A percentile compares a stretch with the other conserved stretches of the same genome.
Conservation (phyloP, 1,139 yeast genomes). For the Debaryomyces fabryi region DNA sequence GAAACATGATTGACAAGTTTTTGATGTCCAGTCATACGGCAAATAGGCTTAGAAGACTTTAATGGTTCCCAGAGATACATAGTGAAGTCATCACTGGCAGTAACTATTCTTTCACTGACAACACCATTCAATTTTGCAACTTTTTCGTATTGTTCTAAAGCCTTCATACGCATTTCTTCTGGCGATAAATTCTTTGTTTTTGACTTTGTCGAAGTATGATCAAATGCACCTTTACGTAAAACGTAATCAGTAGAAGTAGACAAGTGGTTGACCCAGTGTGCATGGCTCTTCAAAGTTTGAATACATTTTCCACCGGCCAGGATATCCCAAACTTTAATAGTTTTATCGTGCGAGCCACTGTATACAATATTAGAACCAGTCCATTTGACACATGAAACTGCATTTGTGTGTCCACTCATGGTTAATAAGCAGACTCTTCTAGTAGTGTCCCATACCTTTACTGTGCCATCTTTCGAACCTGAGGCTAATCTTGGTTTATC, state of each 20-base stretch:
- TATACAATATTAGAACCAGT: slow-evolving; percentile 86
- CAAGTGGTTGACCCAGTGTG: slow-evolving; percentile 97
- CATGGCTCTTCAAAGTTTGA: slow-evolving; percentile 83
- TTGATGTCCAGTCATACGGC: slow-evolving; percentile 97
- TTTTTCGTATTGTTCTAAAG: slow-evolving; percentile 65
- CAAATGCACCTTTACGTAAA: slow-evolving; percentile 63
- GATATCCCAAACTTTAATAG: slow-evolving; percentile 88
- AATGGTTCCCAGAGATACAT: slow-evolving; percentile 97
- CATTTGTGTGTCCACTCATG: slow-evolving; percentile 84
- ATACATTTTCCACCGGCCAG: slow-evolving; percentile 76
- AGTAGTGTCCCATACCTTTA: slow-evolving; percentile 89
- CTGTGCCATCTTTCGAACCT: slow-evolving; percentile 89
- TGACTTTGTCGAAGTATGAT: slow-evolving; percentile 27
- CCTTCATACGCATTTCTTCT: slow-evolving; percentile 38
- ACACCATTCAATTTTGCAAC: slow-evolving; percentile 74
- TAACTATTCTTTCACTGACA: slow-evolving; percentile 78
- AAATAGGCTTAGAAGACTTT: slow-evolving; percentile 76
- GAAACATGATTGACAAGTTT: slow-evolving; percentile 94
- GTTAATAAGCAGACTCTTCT: slow-evolving; percentile 68
- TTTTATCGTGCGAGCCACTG: slow-evolving; percentile 93
- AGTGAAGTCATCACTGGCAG: slow-evolving; percentile 96
- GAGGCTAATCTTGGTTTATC: slow-evolving; percentile 75
- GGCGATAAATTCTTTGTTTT: slow-evolving; percentile 25
- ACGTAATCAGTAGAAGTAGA: slow-evolving; percentile 91
- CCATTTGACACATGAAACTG: slow-evolving; percentile 96